Conservation (phyloP, 345 rosid species). For the Eucalyptus cloeziana region DNA sequence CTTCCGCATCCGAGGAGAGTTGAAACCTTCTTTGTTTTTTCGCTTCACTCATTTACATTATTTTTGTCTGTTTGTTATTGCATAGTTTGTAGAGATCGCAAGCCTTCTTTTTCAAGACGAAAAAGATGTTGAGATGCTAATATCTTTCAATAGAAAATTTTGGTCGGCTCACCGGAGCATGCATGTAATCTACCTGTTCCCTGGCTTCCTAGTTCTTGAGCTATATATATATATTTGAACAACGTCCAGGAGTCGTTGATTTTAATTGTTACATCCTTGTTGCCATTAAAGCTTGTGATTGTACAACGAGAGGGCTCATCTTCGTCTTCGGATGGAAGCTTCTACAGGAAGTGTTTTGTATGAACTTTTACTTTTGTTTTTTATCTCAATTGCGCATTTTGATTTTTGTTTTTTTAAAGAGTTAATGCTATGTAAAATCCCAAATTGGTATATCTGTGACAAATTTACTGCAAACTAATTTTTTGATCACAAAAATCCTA, state of each 20-base stretch:
- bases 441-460: no score
- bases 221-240: no score
- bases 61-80: background rate
- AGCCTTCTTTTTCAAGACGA: background rate
- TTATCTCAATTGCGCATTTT: background rate
- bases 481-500: no score
- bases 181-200: background rate
- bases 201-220: background rate
- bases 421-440: no score
- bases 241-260: background rate
- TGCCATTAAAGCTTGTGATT: background rate
- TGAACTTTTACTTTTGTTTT: background rate
- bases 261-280: background rate
- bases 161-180: background rate
- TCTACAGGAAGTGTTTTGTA: background rate
- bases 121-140: background rate
- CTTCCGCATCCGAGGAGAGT: conserved; percentile 27
- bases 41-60: background rate
- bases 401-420: background rate
- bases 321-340: background rate
- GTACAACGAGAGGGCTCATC: background rate
- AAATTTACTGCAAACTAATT: no score
- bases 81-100: background rate
- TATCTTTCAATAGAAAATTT: background rate
- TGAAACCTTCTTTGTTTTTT: background rate